Base-by-base conservation (phyloP, 352 stramenopile genomes). In the Labyrinthula sp. region DNA sequence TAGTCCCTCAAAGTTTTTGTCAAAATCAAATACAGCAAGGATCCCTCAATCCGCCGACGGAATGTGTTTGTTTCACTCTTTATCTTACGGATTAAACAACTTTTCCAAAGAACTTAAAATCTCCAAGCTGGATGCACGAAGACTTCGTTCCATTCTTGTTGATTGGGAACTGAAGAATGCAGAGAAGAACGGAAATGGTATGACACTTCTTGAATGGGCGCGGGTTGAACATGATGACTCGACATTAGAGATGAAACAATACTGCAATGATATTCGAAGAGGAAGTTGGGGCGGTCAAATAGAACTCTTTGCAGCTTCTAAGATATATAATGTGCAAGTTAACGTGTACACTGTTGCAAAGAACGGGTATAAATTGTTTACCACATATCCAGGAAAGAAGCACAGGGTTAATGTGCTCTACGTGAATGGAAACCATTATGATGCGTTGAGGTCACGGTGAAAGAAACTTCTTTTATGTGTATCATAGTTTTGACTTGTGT, bases 41-140 rank as follows among this genome's bases (percentile, higher is more conserved):
- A 29, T 43, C 22, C 30, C 18, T 12, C 40, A 79, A 3, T 71
- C 71, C 2, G 73, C 72, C 2, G 73, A 84, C 64, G 73, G 73
- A 1, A 80, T 77, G 48, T 84, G 73, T 40, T 47, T 84, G 2
- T 84, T 84, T 39, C 72, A 84, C 57, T 61, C 59, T 6, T 64
- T 82, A 9, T 59, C 56, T 9, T 57, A 55, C 1, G 64, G 58
- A 25, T 59, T 72, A 22, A n/a, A n/a, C n/a, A n/a, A n/a, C n/a
- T n/a, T n/a, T n/a, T 40, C 57, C 31, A 24, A 52, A 12, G 37
- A 24, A 1, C 20, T 18, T 7, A 59, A 56, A 9, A 35, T 35
- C 6, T 8, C n/a, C n/a, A 41, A 10, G 9, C 43, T 52, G n/a
- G n/a, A n/a, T n/a, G n/a, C n/a, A n/a, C n/a, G n/a, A n/a, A n/a